Evolutionary conservation across 345 rosid species (phyloP).

Genomic region (Eutrema japonicum): DNA sequence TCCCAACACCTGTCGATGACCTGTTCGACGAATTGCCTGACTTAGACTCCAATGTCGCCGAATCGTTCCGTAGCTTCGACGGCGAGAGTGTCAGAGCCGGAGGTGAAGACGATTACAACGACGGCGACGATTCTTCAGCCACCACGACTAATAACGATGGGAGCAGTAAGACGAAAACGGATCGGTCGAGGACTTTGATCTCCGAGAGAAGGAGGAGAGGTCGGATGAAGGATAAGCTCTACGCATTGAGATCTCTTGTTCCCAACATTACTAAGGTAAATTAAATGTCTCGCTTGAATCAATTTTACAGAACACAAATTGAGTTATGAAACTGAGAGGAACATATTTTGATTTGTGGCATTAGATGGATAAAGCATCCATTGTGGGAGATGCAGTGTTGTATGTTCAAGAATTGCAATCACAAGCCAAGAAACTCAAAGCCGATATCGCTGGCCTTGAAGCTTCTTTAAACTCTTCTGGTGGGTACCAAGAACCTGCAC

Average conservation of each 20-base stretch:
- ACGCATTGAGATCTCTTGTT: slow-evolving; percentile 79
- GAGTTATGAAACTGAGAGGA: slow-evolving; percentile 10
- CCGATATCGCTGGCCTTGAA: slow-evolving; percentile 71
- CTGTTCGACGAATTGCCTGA: slow-evolving; percentile 42
- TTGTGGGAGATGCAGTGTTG: slow-evolving; percentile 77
- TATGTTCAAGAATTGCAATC: slow-evolving; percentile 76
- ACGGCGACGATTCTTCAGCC: slow-evolving; percentile 63
- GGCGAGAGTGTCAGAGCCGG: slow-evolving; percentile 44
- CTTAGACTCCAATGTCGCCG: slow-evolving; percentile 39
- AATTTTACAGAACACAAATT: background rate
- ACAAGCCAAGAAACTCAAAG: slow-evolving; percentile 68
- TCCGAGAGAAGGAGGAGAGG: slow-evolving; percentile 76
- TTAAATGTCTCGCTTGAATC: background rate
- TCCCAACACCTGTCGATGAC: slow-evolving; percentile 42
- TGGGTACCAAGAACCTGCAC: slow-evolving; percentile 36
- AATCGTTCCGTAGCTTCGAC: slow-evolving; percentile 49
- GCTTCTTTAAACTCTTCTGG: slow-evolving; percentile 50
- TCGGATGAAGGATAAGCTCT: slow-evolving; percentile 89
- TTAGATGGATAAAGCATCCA: slow-evolving; percentile 98
- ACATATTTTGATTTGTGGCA: background rate
- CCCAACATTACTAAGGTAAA: slow-evolving; percentile 91
- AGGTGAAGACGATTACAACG: slow-evolving; percentile 46
- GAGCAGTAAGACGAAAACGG: slow-evolving; percentile 52
- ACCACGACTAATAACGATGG: slow-evolving; percentile 49
- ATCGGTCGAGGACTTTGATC: slow-evolving; percentile 72